Evolutionary conservation across 2,329 filamentous ascomycete genomes (phyloP).

Genomic region (Ilyonectria robusta): DNA sequence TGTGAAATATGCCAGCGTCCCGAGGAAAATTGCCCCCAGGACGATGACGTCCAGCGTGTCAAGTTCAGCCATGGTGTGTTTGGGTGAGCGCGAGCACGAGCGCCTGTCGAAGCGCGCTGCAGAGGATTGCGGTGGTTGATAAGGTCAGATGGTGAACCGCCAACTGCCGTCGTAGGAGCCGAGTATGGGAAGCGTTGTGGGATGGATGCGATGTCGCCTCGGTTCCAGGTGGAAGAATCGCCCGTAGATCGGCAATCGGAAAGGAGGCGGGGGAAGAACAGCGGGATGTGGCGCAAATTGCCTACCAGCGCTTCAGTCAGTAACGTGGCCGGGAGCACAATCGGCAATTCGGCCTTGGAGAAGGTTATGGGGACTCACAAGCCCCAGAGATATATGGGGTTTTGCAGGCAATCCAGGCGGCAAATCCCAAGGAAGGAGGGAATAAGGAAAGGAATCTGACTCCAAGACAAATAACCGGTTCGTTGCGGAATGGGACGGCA

Average conservation of each 20-base stretch:
- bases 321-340: slow-evolving; percentile 25
- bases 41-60: slow-evolving; percentile 96
- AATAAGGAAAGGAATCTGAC: not conserved
- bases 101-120: slow-evolving; percentile 26
- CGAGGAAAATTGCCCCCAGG: slow-evolving; percentile 86
- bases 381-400: slow-evolving; percentile 2
- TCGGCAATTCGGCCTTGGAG: slow-evolving; percentile 31
- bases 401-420: slow-evolving; percentile 3
- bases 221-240: slow-evolving; percentile 23
- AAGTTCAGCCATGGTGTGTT: slow-evolving; percentile 85
- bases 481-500: slow-evolving; percentile 24
- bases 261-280: slow-evolving; percentile 44
- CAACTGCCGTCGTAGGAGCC: slow-evolving; percentile 30
- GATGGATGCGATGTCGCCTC: slow-evolving; percentile 24
- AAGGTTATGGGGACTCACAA: slow-evolving; percentile 29
- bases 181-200: slow-evolving; percentile 7
- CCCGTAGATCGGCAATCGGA: slow-evolving; percentile 43
- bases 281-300: slow-evolving; percentile 44
- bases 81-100: slow-evolving; percentile 40
- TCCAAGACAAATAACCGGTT: slow-evolving; percentile 14
- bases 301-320: slow-evolving; percentile 18
- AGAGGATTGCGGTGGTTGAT: slow-evolving; percentile 23
- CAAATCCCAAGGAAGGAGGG: slow-evolving; percentile 7
- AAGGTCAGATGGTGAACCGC: slow-evolving; percentile 19
- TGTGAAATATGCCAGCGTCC: slow-evolving; percentile 95